Base-by-base conservation (phyloP, 2,329 filamentous ascomycete species). In the Coniochaeta pulveracea region DNA sequence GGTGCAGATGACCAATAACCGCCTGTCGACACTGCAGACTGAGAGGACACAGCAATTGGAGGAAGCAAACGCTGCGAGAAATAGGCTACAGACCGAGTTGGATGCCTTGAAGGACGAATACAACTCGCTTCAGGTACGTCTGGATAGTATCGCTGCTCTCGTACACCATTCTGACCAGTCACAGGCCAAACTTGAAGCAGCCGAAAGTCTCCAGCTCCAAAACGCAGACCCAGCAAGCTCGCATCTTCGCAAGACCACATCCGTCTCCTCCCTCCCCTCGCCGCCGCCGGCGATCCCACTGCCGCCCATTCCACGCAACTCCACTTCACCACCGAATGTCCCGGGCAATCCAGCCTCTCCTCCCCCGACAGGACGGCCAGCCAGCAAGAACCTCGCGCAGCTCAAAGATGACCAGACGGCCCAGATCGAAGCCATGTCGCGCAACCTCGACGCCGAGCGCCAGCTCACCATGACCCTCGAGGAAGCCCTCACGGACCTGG, bases 231-330 rank as follows among this genome's bases (percentile, higher is more conserved):
- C n/a, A n/a, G n/a, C n/a, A n/a, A n/a, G 28, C 38, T 82, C 81
- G 10, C 81, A 80, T 43, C 70, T 91, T 26, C 83, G 85, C 51
- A 95, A 94, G 68, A 91, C 81, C 48, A 67, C 75, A 16, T 91
- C 85, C 1, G 80, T 88, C 29, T 72, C 75, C 10, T 91, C 86
- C 3, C 64, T 96, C 9, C 91, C 91, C 3, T 96, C 91, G 2
- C 91, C 91, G 18, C 91, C 91, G 5, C 91, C 91, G 0, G 86
- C 85, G 0, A 94, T 96, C 46, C 91, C 91, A n/a, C 73, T 98
- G 21, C 91, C 91, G 3, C 91, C 91, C 24, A 69, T 98, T 12
- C 91, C 91, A 39, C 64, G 68, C 10, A 57, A 66, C 24, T 24
- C 30, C 25, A 24, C 30, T 57, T 46, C 35, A 57, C 55, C 23